These are phyloP conservation scores for Blastobotrys proliferans DNA, from an alignment of 1,139 yeast genomes.

Conservation along the genomic window DNA sequence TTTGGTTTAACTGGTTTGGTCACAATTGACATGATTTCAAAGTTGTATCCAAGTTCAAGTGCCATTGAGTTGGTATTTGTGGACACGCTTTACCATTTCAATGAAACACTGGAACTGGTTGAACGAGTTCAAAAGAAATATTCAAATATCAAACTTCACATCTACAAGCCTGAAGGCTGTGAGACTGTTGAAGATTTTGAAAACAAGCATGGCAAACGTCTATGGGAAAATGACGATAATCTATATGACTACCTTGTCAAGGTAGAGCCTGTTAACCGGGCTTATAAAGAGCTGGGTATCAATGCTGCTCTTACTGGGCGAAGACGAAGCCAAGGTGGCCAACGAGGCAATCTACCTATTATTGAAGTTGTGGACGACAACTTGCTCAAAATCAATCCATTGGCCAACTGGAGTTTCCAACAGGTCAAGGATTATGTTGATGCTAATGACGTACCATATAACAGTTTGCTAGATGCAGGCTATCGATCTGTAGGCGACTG, in stretches of 20 bases:
- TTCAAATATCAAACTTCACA: constrained; percentile 49
- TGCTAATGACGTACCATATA: constrained; percentile 73
- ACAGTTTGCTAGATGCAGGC: constrained; percentile 77
- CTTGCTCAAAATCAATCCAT: constrained; percentile 81
- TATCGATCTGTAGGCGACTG: constrained; percentile 93
- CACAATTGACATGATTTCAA: constrained; percentile 78
- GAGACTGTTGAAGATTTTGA: constrained; percentile 62
- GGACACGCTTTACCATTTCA: constrained; percentile 90
- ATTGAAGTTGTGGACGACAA: constrained; percentile 73
- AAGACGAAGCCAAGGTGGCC: constrained; percentile 85
- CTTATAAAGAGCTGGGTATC: constrained; percentile 66
- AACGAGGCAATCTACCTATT: constrained; percentile 67
- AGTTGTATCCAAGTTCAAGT: constrained; percentile 39
- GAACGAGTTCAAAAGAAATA: constrained; percentile 55
- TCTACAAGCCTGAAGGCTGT: constrained; percentile 62
- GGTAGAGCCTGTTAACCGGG: constrained; percentile 89
- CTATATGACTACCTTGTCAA: constrained; percentile 83
- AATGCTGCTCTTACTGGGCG: constrained; percentile 90
- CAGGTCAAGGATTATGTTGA: constrained; percentile 70
- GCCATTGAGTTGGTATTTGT: constrained; percentile 76
- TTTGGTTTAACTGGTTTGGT: constrained; percentile 92
- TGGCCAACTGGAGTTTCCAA: constrained; percentile 75
- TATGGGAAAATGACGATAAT: constrained; percentile 83
- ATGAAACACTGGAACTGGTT: constrained; percentile 82
- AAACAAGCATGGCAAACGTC: constrained; percentile 59